These are phyloP conservation scores for Phytophthora multivora DNA, from an alignment of 352 stramenopile species.

Conservation along the genomic window DNA sequence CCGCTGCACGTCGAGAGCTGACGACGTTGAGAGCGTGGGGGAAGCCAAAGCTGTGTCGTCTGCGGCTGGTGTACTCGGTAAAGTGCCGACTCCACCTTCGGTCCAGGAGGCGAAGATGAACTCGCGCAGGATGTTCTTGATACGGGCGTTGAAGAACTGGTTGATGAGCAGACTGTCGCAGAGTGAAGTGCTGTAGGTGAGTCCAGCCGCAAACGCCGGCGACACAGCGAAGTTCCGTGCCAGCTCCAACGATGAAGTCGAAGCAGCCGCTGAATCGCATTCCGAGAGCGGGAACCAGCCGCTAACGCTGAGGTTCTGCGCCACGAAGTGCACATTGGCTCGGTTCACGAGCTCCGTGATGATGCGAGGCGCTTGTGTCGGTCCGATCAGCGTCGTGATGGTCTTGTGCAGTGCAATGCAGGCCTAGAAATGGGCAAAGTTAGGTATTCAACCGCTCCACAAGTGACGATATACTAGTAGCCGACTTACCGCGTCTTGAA, in stretches of 20 bases:
- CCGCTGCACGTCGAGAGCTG: slow-evolving; percentile 47
- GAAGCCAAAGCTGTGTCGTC: slow-evolving; percentile 18
- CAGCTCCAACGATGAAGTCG: slow-evolving; percentile 53
- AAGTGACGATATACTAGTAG: background rate
- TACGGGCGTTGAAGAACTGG: slow-evolving; percentile 86
- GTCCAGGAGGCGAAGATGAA: slow-evolving; percentile 88
- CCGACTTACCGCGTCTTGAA: slow-evolving; percentile 66
- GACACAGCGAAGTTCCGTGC: slow-evolving; percentile 74
- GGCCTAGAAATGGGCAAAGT: slow-evolving; percentile 24
- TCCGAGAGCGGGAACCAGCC: slow-evolving; percentile 64
- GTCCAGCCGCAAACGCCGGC: slow-evolving; percentile 71
- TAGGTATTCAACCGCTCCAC: background rate
- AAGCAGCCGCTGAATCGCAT: slow-evolving; percentile 32
- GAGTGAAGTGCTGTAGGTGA: slow-evolving; percentile 85
- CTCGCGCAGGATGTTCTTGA: slow-evolving; percentile 85
- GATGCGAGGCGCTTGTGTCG: slow-evolving; percentile 56
- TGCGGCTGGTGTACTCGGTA: slow-evolving; percentile 22
- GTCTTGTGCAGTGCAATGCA: slow-evolving; percentile 83
- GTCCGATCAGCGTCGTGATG: slow-evolving; percentile 64
- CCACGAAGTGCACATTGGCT: slow-evolving; percentile 82
- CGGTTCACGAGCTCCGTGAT: slow-evolving; percentile 84
- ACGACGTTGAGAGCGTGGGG: slow-evolving; percentile 34
- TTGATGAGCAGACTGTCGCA: slow-evolving; percentile 88
- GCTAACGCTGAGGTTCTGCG: slow-evolving; percentile 70
- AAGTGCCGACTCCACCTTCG: slow-evolving; percentile 39